phyloP scores from a whole-genome alignment of 1,284 basidiomycete species.

The Serendipita sp. region DNA sequence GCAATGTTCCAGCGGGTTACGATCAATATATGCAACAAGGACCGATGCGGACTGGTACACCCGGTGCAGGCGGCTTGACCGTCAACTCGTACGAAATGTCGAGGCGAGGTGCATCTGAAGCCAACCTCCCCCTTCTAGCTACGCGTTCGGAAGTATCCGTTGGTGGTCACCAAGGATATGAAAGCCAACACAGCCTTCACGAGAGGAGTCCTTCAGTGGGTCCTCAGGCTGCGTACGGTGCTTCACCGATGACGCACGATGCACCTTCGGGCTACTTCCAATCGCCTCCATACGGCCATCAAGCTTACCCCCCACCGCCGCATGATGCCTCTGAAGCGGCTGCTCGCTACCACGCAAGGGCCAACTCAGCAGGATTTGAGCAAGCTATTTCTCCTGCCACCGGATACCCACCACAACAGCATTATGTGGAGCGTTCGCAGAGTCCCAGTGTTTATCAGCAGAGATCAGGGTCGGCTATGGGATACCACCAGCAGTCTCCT shows the following conservation, averaged over 20 bases:
- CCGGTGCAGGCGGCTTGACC: background rate
- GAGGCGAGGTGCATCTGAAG: background rate
- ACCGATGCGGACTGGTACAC: constrained; percentile 13
- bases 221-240: background rate
- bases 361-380: background rate
- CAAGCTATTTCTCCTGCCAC: background rate
- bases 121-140: background rate
- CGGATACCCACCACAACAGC: constrained; percentile 4
- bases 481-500: background rate
- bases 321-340: background rate
- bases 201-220: background rate
- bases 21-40: constrained; percentile 41
- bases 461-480: background rate
- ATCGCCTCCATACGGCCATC: background rate
- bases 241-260: background rate
- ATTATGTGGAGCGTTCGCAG: background rate
- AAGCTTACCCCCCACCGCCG: background rate
- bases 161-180: background rate
- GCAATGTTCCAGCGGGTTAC: constrained; percentile 36
- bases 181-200: constrained; percentile 2
- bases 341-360: background rate
- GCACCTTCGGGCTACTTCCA: background rate
- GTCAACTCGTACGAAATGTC: background rate
- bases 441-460: background rate
- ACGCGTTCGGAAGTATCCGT: background rate